These are phyloP conservation scores for Syncephalastrum monosporum DNA, from an alignment of 371 early-diverging fungal species.

Conservation along the genomic window DNA sequence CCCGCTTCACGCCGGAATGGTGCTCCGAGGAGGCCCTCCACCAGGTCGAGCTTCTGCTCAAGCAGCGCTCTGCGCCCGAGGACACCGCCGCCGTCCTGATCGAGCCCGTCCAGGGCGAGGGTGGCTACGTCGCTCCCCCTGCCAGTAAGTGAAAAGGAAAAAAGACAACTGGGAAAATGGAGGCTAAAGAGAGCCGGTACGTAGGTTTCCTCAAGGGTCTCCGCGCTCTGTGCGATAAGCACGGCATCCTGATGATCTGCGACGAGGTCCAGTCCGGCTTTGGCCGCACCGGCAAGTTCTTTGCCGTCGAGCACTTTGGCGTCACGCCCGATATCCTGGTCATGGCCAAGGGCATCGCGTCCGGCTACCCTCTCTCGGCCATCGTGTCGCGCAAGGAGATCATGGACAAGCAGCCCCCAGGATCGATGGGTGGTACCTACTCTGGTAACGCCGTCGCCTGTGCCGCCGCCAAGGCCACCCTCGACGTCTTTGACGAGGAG, in stretches of 20 bases:
- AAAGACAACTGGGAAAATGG: not conserved
- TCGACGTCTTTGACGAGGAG: slow-evolving; percentile 46
- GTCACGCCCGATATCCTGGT: slow-evolving; percentile 47
- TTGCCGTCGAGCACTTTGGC: slow-evolving; percentile 39
- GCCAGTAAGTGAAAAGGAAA: slow-evolving; percentile 24
- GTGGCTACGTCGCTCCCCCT: slow-evolving; percentile 78
- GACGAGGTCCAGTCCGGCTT: slow-evolving; percentile 40
- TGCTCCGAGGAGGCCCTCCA: slow-evolving; percentile 46
- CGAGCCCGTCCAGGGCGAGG: slow-evolving; percentile 84
- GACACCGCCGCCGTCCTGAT: slow-evolving; percentile 76
- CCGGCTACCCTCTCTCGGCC: slow-evolving; percentile 48
- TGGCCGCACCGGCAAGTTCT: slow-evolving; percentile 37
- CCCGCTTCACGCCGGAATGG: slow-evolving; percentile 39
- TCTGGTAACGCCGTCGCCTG: slow-evolving; percentile 48
- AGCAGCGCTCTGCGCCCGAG: slow-evolving; percentile 47
- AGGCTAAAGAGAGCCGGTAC: not conserved
- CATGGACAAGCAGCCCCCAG: slow-evolving; percentile 42
- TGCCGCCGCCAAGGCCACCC: slow-evolving; percentile 48
- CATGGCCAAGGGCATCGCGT: slow-evolving; percentile 55
- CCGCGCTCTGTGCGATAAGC: slow-evolving; percentile 58
- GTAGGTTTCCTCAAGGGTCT: slow-evolving; percentile 59
- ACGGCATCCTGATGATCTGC: slow-evolving; percentile 36
- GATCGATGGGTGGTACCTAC: slow-evolving; percentile 54
- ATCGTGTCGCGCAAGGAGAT: slow-evolving; percentile 41
- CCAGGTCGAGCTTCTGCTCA: slow-evolving; percentile 48